Evolutionary conservation across 1,284 basidiomycete genomes (phyloP).

Genomic region (Trichosporon sp.): DNA sequence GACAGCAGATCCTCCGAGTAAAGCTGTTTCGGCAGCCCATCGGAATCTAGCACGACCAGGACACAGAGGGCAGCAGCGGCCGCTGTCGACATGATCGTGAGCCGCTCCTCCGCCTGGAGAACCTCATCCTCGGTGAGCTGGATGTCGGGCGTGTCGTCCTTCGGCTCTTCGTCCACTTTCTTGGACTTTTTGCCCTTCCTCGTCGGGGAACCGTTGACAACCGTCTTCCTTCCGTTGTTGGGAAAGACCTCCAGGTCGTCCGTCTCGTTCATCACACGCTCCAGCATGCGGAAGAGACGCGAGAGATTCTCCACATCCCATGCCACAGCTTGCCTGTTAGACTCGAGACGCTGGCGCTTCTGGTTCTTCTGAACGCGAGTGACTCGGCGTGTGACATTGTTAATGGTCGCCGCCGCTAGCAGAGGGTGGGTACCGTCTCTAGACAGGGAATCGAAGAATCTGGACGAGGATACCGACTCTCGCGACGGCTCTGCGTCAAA

Average conservation of each 20-base stretch:
- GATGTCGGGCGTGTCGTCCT: conserved; percentile 8
- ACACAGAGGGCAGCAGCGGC: conserved; percentile 75
- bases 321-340: conserved; percentile 17
- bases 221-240: conserved; percentile 28
- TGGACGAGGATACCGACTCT: conserved; percentile 51
- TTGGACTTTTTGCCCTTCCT: conserved; percentile 51
- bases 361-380: conserved; percentile 22
- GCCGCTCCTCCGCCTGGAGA: conserved; percentile 51
- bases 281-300: conserved; percentile 66
- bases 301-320: conserved; percentile 58
- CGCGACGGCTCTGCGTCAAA: conserved; percentile 61
- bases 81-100: conserved; percentile 63
- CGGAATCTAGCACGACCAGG: conserved; percentile 67
- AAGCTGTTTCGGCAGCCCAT: conserved; percentile 75
- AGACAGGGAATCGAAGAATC: conserved; percentile 63
- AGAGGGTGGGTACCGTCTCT: conserved; percentile 57
- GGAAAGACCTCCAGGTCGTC: conserved; percentile 67
- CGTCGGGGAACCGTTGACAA: conserved; percentile 29
- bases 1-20: conserved; percentile 90
- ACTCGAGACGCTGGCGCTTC: conserved; percentile 16
- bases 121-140: conserved; percentile 53
- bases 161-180: conserved; percentile 27
- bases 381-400: conserved; percentile 54
- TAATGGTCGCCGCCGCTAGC: conserved; percentile 57
- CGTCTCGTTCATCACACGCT: conserved; percentile 65